Conservation (phyloP, 441 rosid genomes). For the Eutrema salsugineum region DNA sequence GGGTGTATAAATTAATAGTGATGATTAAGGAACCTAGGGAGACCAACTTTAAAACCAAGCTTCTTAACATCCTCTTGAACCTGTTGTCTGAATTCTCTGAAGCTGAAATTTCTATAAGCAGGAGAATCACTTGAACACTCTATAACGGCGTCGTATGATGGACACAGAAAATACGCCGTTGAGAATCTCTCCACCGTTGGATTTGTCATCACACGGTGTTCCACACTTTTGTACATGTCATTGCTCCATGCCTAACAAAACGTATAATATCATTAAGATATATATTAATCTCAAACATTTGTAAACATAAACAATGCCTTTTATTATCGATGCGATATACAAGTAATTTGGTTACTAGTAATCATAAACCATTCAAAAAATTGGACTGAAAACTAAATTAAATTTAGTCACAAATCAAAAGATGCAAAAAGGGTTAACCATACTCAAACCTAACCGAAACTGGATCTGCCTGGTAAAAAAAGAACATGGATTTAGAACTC, state of each 20-base stretch:
- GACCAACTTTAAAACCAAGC: slow-evolving; percentile 81
- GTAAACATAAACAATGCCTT: not conserved
- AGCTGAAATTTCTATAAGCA: slow-evolving; percentile 66
- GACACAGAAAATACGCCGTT: slow-evolving; percentile 87
- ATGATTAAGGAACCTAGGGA: slow-evolving; percentile 55
- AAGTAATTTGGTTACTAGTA: not conserved
- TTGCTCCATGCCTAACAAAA: slow-evolving; percentile 86
- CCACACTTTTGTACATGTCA: slow-evolving; percentile 71
- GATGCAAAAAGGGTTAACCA: too few species aligned
- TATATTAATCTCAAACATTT: not conserved
- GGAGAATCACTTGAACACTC: slow-evolving; percentile 45
- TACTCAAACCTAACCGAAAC: not conserved
- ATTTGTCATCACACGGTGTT: slow-evolving; percentile 76
- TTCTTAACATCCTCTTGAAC: slow-evolving; percentile 77
- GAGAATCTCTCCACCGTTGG: slow-evolving; percentile 71
- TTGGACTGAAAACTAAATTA: not conserved
- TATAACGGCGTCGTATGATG: slow-evolving; percentile 66
- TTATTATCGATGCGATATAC: not conserved
- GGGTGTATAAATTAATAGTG: not conserved
- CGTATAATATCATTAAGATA: not conserved
- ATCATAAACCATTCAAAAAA: not conserved
- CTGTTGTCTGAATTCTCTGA: slow-evolving; percentile 65
- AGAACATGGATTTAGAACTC: not conserved
- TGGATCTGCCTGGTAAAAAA: not conserved
- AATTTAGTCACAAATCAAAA: too few species aligned